A percentile compares a stretch with the other conserved stretches of the same genome.
phyloP scores from a whole-genome alignment of 345 rosid species.

The Anastatica hierochuntica region DNA sequence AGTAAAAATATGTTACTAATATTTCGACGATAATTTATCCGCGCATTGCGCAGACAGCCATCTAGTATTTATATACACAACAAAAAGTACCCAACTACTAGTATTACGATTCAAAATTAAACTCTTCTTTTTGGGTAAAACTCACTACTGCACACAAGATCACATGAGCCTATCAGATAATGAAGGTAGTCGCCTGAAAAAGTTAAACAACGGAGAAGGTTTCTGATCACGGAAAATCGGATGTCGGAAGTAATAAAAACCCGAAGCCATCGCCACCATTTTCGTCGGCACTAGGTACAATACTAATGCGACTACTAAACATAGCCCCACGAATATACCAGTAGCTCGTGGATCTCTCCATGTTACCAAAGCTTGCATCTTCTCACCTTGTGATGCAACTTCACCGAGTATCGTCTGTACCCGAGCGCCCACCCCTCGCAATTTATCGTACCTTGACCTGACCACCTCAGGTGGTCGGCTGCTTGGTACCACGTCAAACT shows the following conservation, averaged over 20 bases:
- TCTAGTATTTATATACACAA: too few relatives aligned
- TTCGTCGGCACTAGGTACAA: constrained; percentile 66
- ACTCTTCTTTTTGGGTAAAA: neutral
- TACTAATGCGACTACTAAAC: constrained; percentile 58
- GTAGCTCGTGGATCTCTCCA: constrained; percentile 89
- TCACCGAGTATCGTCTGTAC: constrained; percentile 64
- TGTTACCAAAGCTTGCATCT: constrained; percentile 65
- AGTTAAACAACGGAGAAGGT: constrained; percentile 68
- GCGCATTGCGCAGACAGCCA: too few relatives aligned
- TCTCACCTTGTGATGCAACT: constrained; percentile 60
- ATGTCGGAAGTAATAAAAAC: constrained; percentile 79
- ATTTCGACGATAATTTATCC: too few relatives aligned
- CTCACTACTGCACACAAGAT: neutral
- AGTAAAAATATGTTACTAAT: too few relatives aligned
- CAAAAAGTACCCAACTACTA: too few relatives aligned
- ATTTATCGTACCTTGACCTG: constrained; percentile 47
- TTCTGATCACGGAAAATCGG: constrained; percentile 67
- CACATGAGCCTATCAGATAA: constrained; percentile 77
- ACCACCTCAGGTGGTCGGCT: constrained; percentile 35
- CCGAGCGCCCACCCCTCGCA: constrained; percentile 41
- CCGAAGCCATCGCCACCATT: constrained; percentile 80
- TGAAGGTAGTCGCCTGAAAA: constrained; percentile 69
- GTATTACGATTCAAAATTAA: too few relatives aligned
- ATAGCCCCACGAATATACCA: constrained; percentile 57
- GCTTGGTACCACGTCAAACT: constrained; percentile 60